These are phyloP conservation scores for Firmiana major DNA, from an alignment of 345 rosid species.

Conservation along the genomic window DNA sequence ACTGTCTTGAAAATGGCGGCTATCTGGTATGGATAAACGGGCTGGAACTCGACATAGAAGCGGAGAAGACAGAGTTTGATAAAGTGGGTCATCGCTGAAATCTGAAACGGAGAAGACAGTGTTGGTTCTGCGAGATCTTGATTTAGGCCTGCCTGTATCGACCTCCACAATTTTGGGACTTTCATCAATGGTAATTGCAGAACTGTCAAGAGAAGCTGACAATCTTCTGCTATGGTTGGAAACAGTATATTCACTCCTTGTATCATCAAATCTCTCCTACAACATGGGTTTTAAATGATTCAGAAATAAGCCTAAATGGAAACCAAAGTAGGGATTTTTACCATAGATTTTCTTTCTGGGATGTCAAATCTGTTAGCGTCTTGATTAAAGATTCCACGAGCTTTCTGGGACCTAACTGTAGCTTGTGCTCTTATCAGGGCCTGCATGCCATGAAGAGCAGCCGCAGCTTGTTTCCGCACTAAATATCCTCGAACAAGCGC, in stretches of 20 bases:
- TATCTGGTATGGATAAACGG: conserved; percentile 34
- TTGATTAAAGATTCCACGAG: conserved; percentile 28
- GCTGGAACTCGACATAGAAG: conserved; percentile 27
- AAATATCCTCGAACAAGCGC: conserved; percentile 72
- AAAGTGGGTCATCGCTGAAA: conserved; percentile 42
- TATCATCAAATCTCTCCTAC: conserved; percentile 68
- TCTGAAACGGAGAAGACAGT: conserved; percentile 44
- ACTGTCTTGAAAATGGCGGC: conserved; percentile 26
- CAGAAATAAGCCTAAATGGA: background rate
- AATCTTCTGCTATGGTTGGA: conserved; percentile 70
- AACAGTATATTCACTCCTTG: conserved; percentile 53
- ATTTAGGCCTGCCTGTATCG: conserved; percentile 68
- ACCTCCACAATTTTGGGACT: conserved; percentile 86
- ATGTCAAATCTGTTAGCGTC: conserved; percentile 26
- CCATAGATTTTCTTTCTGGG: conserved; percentile 56
- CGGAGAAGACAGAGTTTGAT: conserved; percentile 37
- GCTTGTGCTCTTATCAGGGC: conserved; percentile 82
- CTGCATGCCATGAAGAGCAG: conserved; percentile 70
- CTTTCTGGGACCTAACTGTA: conserved; percentile 47
- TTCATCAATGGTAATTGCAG: conserved; percentile 38
- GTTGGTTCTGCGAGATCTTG: conserved; percentile 58
- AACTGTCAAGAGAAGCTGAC: conserved; percentile 50
- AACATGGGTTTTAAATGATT: background rate
- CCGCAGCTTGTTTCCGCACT: conserved; percentile 68
- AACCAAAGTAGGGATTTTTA: background rate